Evolutionary conservation across 2,329 filamentous ascomycete genomes (phyloP).

Genomic region (Microcyclospora tardicrescens): DNA sequence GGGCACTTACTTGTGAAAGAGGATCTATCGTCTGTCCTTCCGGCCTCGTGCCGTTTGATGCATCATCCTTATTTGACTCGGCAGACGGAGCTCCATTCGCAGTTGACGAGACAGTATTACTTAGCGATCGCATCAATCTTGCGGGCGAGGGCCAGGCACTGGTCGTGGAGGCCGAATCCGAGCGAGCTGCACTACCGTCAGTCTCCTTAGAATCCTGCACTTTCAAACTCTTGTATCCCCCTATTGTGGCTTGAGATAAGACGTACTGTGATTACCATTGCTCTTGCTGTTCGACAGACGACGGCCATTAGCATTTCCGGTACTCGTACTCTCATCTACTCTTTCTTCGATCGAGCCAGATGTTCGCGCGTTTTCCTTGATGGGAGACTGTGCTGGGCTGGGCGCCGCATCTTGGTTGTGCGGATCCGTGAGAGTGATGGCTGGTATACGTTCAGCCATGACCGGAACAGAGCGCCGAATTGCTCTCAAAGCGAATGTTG

Average conservation of each 20-base stretch:
- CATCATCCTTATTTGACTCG: no score
- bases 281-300: no score
- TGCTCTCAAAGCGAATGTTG: neutral
- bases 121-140: slow-evolving; percentile 5
- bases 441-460: slow-evolving; percentile 20
- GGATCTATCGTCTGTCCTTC: slow-evolving; percentile 45
- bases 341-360: no score
- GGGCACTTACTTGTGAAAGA: slow-evolving; percentile 48
- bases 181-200: no score
- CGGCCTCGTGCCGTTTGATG: slow-evolving; percentile 5
- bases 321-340: no score
- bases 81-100: slow-evolving; percentile 4
- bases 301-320: no score
- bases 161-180: slow-evolving; percentile 1
- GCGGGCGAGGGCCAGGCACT: slow-evolving; percentile 2
- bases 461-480: neutral
- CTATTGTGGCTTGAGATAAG: no score
- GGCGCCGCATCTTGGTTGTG: slow-evolving; percentile 22
- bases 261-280: no score
- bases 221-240: no score
- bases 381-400: slow-evolving; percentile 13
- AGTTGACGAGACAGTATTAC: slow-evolving; percentile 6
- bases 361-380: no score
- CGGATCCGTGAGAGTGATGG: slow-evolving; percentile 33
- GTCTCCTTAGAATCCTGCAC: no score